phyloP scores from a whole-genome alignment of 176 grass and related monocot genomes.

The Juncus inflexus region DNA sequence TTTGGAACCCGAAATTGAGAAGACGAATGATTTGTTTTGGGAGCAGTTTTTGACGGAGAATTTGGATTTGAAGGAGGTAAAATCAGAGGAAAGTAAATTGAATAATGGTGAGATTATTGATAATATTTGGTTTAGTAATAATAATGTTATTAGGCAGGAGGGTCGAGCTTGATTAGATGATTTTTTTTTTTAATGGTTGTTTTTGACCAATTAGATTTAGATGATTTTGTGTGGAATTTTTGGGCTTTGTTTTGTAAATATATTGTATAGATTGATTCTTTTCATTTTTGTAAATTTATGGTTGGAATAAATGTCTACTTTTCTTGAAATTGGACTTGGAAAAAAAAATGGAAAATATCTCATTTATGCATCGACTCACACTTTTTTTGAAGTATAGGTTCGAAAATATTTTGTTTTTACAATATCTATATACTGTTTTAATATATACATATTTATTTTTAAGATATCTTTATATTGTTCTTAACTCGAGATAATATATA shows the following conservation, averaged over 20 bases:
- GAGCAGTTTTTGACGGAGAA: constrained; percentile 26
- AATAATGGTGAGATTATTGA: constrained; percentile 16
- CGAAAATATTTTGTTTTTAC: no score
- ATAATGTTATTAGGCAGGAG: constrained; percentile 1
- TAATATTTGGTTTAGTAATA: constrained; percentile 19
- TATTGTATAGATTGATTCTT: constrained; percentile 15
- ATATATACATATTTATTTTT: no score
- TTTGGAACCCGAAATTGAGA: constrained; percentile 2
- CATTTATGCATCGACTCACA: no score
- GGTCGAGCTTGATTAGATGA: constrained; percentile 10
- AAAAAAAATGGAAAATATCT: no score
- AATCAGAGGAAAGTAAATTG: constrained; percentile 21
- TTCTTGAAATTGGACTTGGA: neutral
- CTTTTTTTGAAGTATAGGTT: no score
- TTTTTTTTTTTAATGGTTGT: constrained; percentile 9
- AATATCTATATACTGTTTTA: no score
- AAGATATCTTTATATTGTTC: no score
- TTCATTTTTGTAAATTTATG: constrained; percentile 9
- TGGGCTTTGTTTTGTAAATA: neutral
- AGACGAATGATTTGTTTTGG: constrained; percentile 22
- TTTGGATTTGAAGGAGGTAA: neutral
- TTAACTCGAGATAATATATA: no score
- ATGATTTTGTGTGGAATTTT: constrained; percentile 5
- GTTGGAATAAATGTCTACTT: neutral
- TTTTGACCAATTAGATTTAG: neutral